Conservation (phyloP, 148 eudicot species). For the Arbutus unedo region DNA sequence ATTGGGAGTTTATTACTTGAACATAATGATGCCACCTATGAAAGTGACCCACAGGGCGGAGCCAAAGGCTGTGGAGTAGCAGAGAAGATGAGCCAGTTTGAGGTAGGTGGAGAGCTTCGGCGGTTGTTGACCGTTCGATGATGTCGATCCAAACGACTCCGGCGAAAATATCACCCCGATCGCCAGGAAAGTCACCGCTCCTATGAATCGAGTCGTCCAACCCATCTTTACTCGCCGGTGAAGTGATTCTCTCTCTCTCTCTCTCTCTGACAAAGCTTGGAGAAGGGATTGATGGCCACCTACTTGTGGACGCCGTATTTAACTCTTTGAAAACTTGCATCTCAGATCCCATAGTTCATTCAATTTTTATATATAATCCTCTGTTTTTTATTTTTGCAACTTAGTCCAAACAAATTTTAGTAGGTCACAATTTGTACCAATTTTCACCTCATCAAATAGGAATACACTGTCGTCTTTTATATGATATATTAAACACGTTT, state of each 20-base stretch:
- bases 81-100: slow-evolving; percentile 68
- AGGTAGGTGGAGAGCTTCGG: slow-evolving; percentile 34
- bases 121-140: slow-evolving; percentile 27
- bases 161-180: slow-evolving; percentile 80
- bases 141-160: slow-evolving; percentile 49
- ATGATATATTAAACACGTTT: too few relatives aligned
- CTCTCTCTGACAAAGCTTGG: neutral
- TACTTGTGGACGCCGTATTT: too few relatives aligned
- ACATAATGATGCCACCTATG: slow-evolving; percentile 99
- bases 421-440: too few relatives aligned
- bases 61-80: slow-evolving; percentile 93
- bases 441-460: too few relatives aligned
- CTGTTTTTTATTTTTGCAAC: too few relatives aligned
- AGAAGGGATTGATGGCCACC: too few relatives aligned
- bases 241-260: neutral
- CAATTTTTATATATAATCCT: too few relatives aligned
- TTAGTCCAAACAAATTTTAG: too few relatives aligned
- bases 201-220: slow-evolving; percentile 71
- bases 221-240: slow-evolving; percentile 37
- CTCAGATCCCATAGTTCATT: too few relatives aligned
- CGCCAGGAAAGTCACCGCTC: slow-evolving; percentile 70
- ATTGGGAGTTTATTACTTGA: slow-evolving; percentile 85
- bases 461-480: too few relatives aligned
- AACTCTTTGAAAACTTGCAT: too few relatives aligned
- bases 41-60: slow-evolving; percentile 97